phyloP scores from a whole-genome alignment of 192 early-diverging fungal genomes.

The Linnemannia exigua region DNA sequence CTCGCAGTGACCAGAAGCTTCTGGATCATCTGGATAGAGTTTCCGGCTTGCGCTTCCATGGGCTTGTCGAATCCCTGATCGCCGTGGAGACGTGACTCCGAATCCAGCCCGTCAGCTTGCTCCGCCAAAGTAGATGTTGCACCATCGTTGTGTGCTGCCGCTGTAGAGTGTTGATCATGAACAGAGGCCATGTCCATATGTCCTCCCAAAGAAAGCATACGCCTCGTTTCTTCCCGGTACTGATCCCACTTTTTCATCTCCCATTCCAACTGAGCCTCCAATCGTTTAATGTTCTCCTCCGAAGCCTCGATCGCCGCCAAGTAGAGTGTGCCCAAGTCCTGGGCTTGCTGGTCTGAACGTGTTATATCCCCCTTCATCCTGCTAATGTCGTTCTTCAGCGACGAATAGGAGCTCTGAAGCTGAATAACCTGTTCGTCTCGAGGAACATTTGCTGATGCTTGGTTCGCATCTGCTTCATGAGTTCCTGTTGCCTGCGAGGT shows the following conservation, averaged over 20 bases:
- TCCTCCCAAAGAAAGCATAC: constrained; percentile 15
- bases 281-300: constrained; percentile 29
- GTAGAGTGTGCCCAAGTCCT: constrained; percentile 13
- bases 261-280: constrained; percentile 46
- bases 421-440: neutral
- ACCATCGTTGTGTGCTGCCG: neutral
- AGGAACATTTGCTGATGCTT: neutral
- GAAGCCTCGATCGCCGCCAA: constrained; percentile 12
- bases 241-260: constrained; percentile 45
- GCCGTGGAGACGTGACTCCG: neutral
- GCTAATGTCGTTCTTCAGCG: constrained; percentile 5
- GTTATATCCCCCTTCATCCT: constrained; percentile 2
- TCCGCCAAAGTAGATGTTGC: neutral
- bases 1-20: constrained; percentile 16
- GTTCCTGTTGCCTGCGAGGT: neutral
- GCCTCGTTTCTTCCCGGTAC: constrained; percentile 23
- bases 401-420: constrained; percentile 14
- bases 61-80: constrained; percentile 20
- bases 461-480: neutral
- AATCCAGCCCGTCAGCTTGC: neutral
- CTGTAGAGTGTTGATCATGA: neutral
- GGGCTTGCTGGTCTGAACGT: constrained; percentile 13
- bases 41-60: constrained; percentile 32
- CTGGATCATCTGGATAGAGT: constrained; percentile 35
- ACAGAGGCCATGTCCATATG: neutral